Percentiles rank a stretch among this genome's conserved stretches.
These are phyloP conservation scores for Trichosporon coremiiforme DNA, from an alignment of 1,284 basidiomycete species.

Conservation along the genomic window DNA sequence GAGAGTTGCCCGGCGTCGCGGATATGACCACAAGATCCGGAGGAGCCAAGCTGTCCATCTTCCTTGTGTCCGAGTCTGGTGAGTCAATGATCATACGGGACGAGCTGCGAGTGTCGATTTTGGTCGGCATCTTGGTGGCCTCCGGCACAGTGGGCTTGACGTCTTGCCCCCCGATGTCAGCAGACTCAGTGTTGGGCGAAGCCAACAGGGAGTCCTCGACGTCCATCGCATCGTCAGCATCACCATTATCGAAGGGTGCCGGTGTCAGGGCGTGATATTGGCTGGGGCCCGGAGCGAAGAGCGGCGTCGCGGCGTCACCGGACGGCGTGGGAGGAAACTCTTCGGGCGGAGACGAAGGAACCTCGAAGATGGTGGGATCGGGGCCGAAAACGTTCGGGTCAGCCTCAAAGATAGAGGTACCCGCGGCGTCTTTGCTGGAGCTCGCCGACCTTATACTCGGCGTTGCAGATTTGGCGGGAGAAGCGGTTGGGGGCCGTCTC, in stretches of 20 bases:
- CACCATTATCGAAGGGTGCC: neutral
- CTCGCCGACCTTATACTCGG: neutral
- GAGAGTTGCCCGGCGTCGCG: neutral
- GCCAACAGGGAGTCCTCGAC: neutral
- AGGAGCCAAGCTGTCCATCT: neutral
- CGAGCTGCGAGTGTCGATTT: neutral
- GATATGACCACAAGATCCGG: conserved; percentile 4
- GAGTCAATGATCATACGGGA: neutral
- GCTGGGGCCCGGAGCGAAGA: neutral
- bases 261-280: neutral
- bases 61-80: neutral
- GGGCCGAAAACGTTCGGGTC: neutral
- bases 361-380: neutral
- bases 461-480: neutral
- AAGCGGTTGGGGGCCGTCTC: neutral
- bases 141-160: neutral
- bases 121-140: neutral
- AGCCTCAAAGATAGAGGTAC: neutral
- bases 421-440: neutral
- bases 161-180: neutral
- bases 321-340: neutral
- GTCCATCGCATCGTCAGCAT: conserved; percentile 11
- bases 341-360: neutral
- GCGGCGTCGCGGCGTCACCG: neutral
- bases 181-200: neutral